These are phyloP conservation scores for Pseudocercospora pini-densiflorae DNA, from an alignment of 2,329 filamentous ascomycete species.

Conservation along the genomic window DNA sequence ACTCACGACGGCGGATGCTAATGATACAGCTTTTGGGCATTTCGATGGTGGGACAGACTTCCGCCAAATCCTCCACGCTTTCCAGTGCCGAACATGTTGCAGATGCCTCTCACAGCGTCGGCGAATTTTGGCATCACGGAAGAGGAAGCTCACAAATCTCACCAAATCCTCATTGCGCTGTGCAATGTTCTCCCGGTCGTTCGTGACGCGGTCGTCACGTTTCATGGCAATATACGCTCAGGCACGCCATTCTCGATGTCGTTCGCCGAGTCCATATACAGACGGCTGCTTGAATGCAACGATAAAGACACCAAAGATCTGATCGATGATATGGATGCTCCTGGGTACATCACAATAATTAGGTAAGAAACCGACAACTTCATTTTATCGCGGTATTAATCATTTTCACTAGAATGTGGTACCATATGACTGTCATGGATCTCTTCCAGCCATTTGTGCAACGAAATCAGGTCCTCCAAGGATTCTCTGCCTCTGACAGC, in stretches of 20 bases:
- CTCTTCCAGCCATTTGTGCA: constrained; percentile 14
- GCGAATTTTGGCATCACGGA: constrained; percentile 1
- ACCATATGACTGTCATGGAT: constrained; percentile 12
- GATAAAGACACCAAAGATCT: not conserved
- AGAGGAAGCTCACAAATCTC: not conserved
- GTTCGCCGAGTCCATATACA: constrained; percentile 9
- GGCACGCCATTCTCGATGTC: not conserved
- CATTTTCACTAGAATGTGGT: constrained; percentile 9
- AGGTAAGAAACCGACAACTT: not conserved
- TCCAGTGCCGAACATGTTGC: not conserved
- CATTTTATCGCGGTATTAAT: not conserved
- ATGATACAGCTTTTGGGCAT: constrained; percentile 2
- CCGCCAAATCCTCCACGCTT: constrained; percentile 8
- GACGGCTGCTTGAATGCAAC: not conserved
- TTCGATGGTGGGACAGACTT: constrained; percentile 13
- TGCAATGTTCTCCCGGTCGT: constrained; percentile 8
- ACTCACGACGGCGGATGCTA: no score
- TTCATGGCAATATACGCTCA: not conserved
- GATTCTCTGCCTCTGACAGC: constrained; percentile 10
- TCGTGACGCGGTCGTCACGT: constrained; percentile 3
- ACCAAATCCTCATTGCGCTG: constrained; percentile 6
- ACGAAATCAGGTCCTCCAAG: not conserved
- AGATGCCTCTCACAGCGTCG: not conserved
- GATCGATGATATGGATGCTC: not conserved
- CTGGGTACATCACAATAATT: not conserved